Evolutionary conservation across 73 alveolate species (phyloP).

Genomic region (Diophrys appendiculata): DNA sequence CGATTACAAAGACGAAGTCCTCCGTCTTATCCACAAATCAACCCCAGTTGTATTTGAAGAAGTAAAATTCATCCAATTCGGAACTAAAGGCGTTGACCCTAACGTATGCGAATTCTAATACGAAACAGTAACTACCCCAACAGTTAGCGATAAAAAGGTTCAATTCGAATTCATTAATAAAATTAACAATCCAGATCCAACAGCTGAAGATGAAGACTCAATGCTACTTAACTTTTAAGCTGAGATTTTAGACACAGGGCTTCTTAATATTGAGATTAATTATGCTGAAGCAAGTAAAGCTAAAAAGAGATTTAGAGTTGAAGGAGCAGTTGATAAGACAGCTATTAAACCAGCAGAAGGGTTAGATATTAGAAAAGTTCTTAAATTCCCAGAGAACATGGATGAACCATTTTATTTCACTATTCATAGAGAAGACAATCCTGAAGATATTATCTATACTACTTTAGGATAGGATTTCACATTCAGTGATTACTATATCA

Average conservation of each 20-base stretch:
- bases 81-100: no score
- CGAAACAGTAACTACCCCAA: no score
- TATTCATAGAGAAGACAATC: background rate
- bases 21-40: no score
- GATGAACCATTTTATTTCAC: conserved; percentile 8
- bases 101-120: no score
- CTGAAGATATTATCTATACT: background rate
- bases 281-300: background rate
- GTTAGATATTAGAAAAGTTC: background rate
- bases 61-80: no score
- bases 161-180: no score
- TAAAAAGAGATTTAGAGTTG: conserved; percentile 1
- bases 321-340: background rate
- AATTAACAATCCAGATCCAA: background rate
- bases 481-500: conserved; percentile 1
- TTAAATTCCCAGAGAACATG: background rate
- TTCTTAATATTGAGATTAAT: background rate
- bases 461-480: conserved; percentile 11
- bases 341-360: no score
- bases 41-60: no score
- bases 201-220: background rate
- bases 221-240: background rate
- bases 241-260: background rate
- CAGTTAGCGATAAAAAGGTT: no score
- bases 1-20: background rate